These are phyloP conservation scores for Terana coerulea DNA, from an alignment of 768 basidiomycete species.

Conservation along the genomic window DNA sequence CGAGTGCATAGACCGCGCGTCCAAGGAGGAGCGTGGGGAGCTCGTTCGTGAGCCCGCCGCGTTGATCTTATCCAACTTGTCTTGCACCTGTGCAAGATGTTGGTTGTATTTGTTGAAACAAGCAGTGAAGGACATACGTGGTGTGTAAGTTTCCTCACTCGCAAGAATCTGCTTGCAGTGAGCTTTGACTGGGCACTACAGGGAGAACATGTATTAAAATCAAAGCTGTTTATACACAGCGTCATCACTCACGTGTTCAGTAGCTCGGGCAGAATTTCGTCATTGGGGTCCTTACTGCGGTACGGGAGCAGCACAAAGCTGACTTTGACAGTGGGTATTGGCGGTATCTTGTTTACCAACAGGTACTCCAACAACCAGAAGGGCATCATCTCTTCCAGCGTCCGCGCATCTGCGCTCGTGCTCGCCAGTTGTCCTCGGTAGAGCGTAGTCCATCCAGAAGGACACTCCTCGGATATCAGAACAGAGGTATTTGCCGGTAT, in stretches of 20 bases:
- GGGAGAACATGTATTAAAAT: neutral
- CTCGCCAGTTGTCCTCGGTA: slow-evolving; percentile 70
- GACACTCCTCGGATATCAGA: slow-evolving; percentile 78
- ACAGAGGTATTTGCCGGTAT: slow-evolving; percentile 61
- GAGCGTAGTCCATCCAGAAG: slow-evolving; percentile 68
- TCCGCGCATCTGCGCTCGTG: slow-evolving; percentile 47
- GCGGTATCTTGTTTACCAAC: slow-evolving; percentile 57
- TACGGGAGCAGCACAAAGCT: slow-evolving; percentile 89
- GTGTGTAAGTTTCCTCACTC: slow-evolving; percentile 76
- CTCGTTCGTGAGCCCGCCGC: slow-evolving; percentile 26
- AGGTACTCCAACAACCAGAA: slow-evolving; percentile 88
- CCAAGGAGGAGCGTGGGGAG: slow-evolving; percentile 36
- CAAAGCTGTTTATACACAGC: slow-evolving; percentile 1
- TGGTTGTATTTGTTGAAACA: slow-evolving; percentile 10
- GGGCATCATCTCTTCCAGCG: slow-evolving; percentile 77
- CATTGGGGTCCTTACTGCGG: slow-evolving; percentile 51
- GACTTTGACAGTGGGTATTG: slow-evolving; percentile 62
- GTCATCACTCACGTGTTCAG: slow-evolving; percentile 69
- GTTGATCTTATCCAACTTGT: slow-evolving; percentile 67
- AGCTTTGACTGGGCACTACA: slow-evolving; percentile 74
- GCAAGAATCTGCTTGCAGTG: slow-evolving; percentile 81
- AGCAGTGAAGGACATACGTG: slow-evolving; percentile 60
- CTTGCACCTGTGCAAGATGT: slow-evolving; percentile 57
- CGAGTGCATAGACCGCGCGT: slow-evolving; percentile 25
- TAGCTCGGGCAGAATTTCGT: slow-evolving; percentile 70